These are phyloP conservation scores for Volvox carteri DNA, from an alignment of 163 green algal species.

Conservation along the genomic window DNA sequence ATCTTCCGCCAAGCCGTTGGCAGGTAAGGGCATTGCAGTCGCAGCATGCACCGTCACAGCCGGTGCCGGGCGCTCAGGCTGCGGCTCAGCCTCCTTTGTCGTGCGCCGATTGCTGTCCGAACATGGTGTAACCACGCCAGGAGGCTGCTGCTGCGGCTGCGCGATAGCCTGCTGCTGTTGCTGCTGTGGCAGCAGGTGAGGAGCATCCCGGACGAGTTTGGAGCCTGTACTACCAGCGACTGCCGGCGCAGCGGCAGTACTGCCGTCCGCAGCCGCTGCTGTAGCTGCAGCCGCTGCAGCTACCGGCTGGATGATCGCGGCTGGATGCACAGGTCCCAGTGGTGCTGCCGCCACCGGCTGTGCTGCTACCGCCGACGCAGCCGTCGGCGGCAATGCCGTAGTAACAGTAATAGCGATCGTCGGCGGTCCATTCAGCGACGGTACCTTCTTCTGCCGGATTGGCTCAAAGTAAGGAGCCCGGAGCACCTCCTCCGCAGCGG, in stretches of 20 bases:
- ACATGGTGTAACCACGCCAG: not conserved
- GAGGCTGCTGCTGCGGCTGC: constrained; percentile 5
- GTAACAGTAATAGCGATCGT: not conserved
- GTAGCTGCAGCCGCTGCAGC: not conserved
- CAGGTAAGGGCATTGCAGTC: not conserved
- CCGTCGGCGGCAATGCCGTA: not conserved
- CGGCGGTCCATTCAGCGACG: constrained; percentile 14
- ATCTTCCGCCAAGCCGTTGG: not conserved
- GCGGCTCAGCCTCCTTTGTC: constrained; percentile 25
- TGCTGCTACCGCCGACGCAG: not conserved
- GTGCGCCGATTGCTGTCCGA: not conserved
- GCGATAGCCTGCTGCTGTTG: not conserved
- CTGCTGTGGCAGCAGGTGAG: not conserved
- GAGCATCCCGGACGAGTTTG: not conserved
- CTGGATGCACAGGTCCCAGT: not conserved
- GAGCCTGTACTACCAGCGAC: not conserved
- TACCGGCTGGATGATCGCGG: not conserved
- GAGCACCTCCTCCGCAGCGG: constrained; percentile 49
- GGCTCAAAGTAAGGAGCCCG: constrained; percentile 45
- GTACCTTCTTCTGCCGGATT: constrained; percentile 7
- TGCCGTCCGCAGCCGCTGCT: not conserved
- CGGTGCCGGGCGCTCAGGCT: constrained; percentile 19
- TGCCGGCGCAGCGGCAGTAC: not conserved
- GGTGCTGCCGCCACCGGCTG: too few relatives aligned
- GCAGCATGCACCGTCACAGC: not conserved